A percentile compares a stretch with the other conserved stretches of the same genome.
Conservation (phyloP, 345 rosid species). For the Linum tenue region DNA sequence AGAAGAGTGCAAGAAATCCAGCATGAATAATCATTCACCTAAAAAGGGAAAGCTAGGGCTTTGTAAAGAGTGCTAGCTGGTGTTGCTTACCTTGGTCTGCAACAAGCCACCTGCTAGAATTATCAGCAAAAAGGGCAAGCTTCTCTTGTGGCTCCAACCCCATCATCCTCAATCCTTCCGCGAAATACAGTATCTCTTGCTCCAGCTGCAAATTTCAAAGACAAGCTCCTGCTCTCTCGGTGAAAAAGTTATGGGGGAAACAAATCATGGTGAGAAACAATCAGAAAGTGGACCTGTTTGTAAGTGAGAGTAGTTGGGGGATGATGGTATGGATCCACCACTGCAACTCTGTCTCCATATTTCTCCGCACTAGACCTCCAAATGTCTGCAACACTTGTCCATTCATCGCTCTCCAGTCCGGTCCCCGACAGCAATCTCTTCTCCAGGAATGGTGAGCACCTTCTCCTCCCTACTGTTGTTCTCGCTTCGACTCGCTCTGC, state of each 20-base stretch:
- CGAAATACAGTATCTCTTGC: slow-evolving; percentile 69
- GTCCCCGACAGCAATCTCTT: slow-evolving; percentile 20
- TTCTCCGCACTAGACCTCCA: slow-evolving; percentile 84
- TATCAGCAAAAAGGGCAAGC: slow-evolving; percentile 82
- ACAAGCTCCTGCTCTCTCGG: too few relatives aligned
- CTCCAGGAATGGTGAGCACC: slow-evolving; percentile 56
- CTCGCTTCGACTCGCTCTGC: too few relatives aligned
- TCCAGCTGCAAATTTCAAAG: slow-evolving; percentile 50
- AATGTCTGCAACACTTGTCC: slow-evolving; percentile 83
- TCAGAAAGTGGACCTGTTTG: slow-evolving; percentile 42
- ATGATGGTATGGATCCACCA: slow-evolving; percentile 75
- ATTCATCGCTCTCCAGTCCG: slow-evolving; percentile 38
- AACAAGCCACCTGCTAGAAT: slow-evolving; percentile 87
- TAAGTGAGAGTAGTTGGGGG: slow-evolving; percentile 76
- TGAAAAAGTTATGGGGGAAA: background rate
- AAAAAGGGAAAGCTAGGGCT: background rate
- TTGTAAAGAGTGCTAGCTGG: background rate
- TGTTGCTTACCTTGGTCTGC: slow-evolving; percentile 70
- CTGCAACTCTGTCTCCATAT: slow-evolving; percentile 61
- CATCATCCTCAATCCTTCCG: slow-evolving; percentile 78
- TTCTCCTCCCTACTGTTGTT: slow-evolving; percentile 20
- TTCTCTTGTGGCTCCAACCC: slow-evolving; percentile 80
- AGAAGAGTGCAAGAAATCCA: background rate
- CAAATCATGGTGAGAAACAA: slow-evolving; percentile 14
- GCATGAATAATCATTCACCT: background rate